Evolutionary conservation across 2,329 filamentous ascomycete species (phyloP), one percentile per base, ranked within the genome.

Genomic region (Lachnellula cervina): DNA sequence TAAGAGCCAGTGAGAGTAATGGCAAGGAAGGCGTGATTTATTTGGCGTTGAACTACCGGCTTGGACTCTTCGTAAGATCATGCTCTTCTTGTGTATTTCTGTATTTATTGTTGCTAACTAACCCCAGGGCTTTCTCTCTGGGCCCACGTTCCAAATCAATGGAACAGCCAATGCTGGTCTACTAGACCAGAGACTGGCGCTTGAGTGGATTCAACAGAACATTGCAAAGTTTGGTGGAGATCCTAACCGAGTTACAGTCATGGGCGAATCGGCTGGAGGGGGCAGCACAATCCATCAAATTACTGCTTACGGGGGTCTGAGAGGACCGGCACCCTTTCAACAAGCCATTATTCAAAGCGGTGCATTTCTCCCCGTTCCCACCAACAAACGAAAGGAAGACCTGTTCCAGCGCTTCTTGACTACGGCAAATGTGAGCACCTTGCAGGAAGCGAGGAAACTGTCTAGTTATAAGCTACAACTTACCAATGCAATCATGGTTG

Each of bases 191-290:
- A 72, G 78, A 13, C 70, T 81, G 23, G 79, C 79, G 21, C 69
- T 85, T 5, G 70, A 82, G 60, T 85, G 82, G 82, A 74, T 83
- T 2, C 74, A 79, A 53, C 64, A 75, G 42, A 69, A 81, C 59
- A 81, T 82, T 47, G 68, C 75, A 59, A 66, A 73, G 11, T 84
- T 83, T 60, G 80, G 81, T 3, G 80, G 80, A 14, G 76, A 82
- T 64, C 68, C 72, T 0, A 65, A 71, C 2, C 69, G 71, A 17
- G 73, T 82, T 32, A 81, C 78, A 0, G 70, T 80, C 11, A 71
- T 79, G 43, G 78, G 78, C 8, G 68, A 77, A 55, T 77, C 73
- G 13, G 77, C 79, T 8, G 79, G 80, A 19, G 79, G 72, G 4
- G 79, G 77, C 0, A 77, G 73, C 4, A 74, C 82, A 51, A 72